Base-by-base conservation (phyloP, 148 eudicot genomes). In the Camellia sinensis region DNA sequence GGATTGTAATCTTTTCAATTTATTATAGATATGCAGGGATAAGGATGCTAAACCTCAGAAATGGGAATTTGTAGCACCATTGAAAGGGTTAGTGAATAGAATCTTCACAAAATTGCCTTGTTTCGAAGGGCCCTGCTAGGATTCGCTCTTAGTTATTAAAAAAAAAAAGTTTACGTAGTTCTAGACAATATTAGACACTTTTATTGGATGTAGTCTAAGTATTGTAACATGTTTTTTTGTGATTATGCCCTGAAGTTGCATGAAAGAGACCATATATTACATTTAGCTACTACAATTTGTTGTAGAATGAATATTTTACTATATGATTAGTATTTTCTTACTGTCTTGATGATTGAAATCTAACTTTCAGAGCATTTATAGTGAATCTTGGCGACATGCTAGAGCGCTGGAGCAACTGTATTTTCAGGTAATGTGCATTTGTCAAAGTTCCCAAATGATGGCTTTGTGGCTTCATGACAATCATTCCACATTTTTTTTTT, bases 341-440 rank as follows among this genome's bases (percentile, higher is more conserved):
- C n/a, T n/a, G n/a, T n/a, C n/a, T n/a, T n/a, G n/a, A n/a, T n/a
- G n/a, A n/a, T n/a, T n/a, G n/a, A n/a, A n/a, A n/a, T n/a, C n/a
- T 75, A 40, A 50, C 43, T 77, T 80, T 60, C 91, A 96, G 99
- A 86, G 96, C 97, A 63, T 95, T 95, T 83, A 81, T 95, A 78
- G 98, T 95, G 80, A 95, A 95, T 85, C 85, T 95, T 74, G 99
- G 92, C 84, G 99, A 95, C 87, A 89, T 95, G 99, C 87, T 95
- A 74, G 99, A 95, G 90, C 97, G 93, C 59, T 95, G 97, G 98
- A 93, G 99, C 92, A 95, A 95, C 78, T 82, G 93, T 84, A 83
- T 87, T 85, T 95, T 95, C 90, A 93, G 94, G 98, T 95, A 89
- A 81, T 84, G 63, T 72, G 62, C 80, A 29, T 77, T 5, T 74